A percentile compares a stretch with the other conserved stretches of the same genome.
Conservation (phyloP, 2,329 filamentous ascomycete species). For the Fusarium anthophilum region DNA sequence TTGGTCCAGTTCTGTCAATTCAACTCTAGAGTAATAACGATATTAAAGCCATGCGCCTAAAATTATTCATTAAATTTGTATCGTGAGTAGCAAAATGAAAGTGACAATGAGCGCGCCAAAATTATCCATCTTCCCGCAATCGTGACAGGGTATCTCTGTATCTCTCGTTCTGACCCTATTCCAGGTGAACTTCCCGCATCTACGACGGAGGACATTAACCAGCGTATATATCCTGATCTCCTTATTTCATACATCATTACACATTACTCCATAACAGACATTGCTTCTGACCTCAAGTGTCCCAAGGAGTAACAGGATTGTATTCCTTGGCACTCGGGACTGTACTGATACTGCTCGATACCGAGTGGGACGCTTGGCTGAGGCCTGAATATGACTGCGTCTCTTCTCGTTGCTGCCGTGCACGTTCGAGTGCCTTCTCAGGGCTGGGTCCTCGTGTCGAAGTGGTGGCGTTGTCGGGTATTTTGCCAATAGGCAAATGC, state of each 20-base stretch:
- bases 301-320: constrained; percentile 49
- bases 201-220: constrained; percentile 12
- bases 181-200: constrained; percentile 9
- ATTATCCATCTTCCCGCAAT: background rate
- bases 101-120: background rate
- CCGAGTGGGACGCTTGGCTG: constrained; percentile 44
- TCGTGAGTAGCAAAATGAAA: background rate
- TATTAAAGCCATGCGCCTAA: background rate
- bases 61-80: background rate
- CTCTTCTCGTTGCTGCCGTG: constrained; percentile 46
- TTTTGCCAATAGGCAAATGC: constrained; percentile 55
- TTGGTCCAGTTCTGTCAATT: too few relatives aligned
- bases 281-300: constrained; percentile 20
- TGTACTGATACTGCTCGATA: constrained; percentile 50
- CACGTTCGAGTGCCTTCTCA: constrained; percentile 54
- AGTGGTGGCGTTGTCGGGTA: constrained; percentile 58
- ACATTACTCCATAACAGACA: background rate
- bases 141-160: constrained; percentile 9
- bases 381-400: constrained; percentile 42
- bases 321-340: constrained; percentile 42
- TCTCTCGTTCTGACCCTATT: background rate
- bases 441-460: constrained; percentile 57
- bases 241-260: constrained; percentile 11
- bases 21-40: background rate
- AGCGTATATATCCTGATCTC: background rate